Conservation (phyloP, 148 eudicot genomes). For the Rhododendron simsii region DNA sequence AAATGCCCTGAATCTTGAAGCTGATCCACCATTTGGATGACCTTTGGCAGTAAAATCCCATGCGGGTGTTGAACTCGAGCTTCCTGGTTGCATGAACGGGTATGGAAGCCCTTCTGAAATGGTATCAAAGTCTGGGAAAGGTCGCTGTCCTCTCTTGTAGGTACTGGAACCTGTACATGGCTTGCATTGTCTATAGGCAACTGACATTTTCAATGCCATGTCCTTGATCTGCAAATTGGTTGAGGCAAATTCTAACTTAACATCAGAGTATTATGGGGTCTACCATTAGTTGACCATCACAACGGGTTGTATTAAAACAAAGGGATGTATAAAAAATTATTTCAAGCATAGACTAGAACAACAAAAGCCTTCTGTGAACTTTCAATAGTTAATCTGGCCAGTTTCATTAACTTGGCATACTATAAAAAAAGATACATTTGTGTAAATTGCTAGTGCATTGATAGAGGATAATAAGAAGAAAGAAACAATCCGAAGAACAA, state of each 20-base stretch:
- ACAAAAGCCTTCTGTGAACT: neutral
- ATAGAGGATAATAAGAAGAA: neutral
- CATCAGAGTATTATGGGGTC: neutral
- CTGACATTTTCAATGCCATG: slow-evolving; percentile 85
- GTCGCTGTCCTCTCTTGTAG: slow-evolving; percentile 59
- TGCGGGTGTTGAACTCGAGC: slow-evolving; percentile 87
- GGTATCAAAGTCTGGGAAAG: slow-evolving; percentile 69
- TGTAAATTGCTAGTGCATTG: neutral
- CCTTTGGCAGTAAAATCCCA: slow-evolving; percentile 69
- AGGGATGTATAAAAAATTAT: neutral
- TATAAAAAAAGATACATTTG: neutral
- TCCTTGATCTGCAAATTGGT: slow-evolving; percentile 71
- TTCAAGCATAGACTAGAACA: neutral
- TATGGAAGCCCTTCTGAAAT: slow-evolving; percentile 81
- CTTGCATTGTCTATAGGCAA: slow-evolving; percentile 62
- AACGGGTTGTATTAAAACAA: neutral
- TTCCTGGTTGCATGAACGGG: slow-evolving; percentile 65
- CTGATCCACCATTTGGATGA: slow-evolving; percentile 40
- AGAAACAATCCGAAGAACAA: neutral
- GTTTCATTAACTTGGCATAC: neutral
- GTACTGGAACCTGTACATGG: slow-evolving; percentile 56
- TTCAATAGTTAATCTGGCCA: neutral
- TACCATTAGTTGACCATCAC: neutral
- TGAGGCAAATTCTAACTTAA: neutral
- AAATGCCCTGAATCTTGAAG: slow-evolving; percentile 50